These are phyloP conservation scores for Pyropia yezoensis DNA, from an alignment of 23 red algal genomes.

Conservation along the genomic window DNA sequence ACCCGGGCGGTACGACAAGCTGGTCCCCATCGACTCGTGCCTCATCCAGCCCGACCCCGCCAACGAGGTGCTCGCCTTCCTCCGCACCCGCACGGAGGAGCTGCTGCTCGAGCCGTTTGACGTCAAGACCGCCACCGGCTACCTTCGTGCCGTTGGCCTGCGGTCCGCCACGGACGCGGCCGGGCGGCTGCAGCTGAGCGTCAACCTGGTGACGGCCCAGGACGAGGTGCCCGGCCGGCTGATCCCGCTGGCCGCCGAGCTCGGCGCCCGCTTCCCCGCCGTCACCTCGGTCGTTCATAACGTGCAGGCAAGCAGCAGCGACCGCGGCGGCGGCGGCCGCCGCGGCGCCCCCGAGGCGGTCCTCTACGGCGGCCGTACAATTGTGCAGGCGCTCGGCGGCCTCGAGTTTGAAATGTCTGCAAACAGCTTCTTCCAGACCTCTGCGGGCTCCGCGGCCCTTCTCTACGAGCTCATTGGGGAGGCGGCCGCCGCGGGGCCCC, in stretches of 20 bases:
- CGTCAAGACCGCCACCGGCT: conserved; percentile 33
- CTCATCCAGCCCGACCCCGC: conserved; percentile 36
- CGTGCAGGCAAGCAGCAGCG: conserved; percentile 21
- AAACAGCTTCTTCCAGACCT: conserved; percentile 94
- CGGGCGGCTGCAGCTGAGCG: conserved; percentile 66
- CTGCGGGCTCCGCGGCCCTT: conserved; percentile 54
- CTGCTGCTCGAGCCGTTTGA: conserved; percentile 64
- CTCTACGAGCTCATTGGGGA: conserved; percentile 46
- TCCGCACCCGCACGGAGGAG: conserved; percentile 19
- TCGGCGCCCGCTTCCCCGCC: conserved; percentile 55
- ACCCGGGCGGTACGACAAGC: conserved; percentile 78
- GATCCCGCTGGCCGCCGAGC: conserved; percentile 43
- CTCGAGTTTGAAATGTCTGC: conserved; percentile 69
- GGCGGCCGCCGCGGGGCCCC: conserved; percentile 17
- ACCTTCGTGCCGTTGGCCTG: conserved; percentile 81
- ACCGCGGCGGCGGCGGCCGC: conserved; percentile 3
- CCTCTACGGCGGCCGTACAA: conserved; percentile 25
- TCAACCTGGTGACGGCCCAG: conserved; percentile 82
- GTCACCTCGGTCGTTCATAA: conserved; percentile 87
- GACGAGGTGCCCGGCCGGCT: conserved; percentile 52
- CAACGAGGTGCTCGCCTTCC: conserved; percentile 62
- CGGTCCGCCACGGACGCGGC: conserved; percentile 49
- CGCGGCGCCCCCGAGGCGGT: conserved; percentile 23
- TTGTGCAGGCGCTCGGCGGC: conserved; percentile 47
- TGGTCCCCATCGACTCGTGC: conserved; percentile 68